A percentile compares a stretch with the other conserved stretches of the same genome.
Conservation (phyloP, 768 basidiomycete genomes). For the Holtermannia corniformis region DNA sequence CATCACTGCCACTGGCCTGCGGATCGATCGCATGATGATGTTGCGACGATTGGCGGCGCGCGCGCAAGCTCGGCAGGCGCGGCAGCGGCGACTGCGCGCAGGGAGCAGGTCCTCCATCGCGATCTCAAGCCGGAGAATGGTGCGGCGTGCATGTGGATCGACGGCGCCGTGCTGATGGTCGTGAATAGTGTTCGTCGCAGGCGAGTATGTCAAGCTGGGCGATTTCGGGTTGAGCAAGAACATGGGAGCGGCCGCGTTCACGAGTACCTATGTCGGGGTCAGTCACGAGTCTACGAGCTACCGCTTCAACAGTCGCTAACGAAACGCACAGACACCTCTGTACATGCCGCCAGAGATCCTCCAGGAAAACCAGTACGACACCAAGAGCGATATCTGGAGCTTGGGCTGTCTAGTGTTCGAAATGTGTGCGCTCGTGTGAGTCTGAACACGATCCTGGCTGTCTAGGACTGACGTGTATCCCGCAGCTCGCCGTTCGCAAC, state of each 20-base stretch:
- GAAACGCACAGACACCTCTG: conserved; percentile 72
- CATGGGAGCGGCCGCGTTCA: conserved; percentile 74
- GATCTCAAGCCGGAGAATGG: conserved; percentile 98
- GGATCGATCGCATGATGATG: conserved; percentile 41
- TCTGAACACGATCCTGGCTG: background rate
- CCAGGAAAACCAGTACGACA: conserved; percentile 94
- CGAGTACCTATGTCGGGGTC: conserved; percentile 95
- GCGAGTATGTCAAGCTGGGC: conserved; percentile 85
- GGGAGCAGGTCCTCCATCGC: conserved; percentile 64
- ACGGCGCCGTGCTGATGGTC: background rate
- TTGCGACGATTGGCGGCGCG: conserved; percentile 1
- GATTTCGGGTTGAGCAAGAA: conserved; percentile 96
- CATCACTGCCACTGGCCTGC: conserved; percentile 85
- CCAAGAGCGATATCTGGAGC: conserved; percentile 98
- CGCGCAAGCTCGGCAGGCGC: conserved; percentile 6
- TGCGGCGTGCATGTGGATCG: conserved; percentile 21
- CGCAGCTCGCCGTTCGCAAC: conserved; percentile 38
- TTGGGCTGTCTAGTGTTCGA: conserved; percentile 95
- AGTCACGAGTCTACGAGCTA: conserved; percentile 33
- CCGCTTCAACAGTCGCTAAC: background rate
- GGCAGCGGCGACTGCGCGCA: conserved; percentile 1
- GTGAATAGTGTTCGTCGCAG: conserved; percentile 68
- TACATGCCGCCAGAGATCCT: conserved; percentile 99
- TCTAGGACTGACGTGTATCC: background rate
- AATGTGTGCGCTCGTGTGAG: conserved; percentile 73